Evolutionary conservation across 2,329 filamentous ascomycete genomes (phyloP).

Genomic region (Blastomyces percursus): DNA sequence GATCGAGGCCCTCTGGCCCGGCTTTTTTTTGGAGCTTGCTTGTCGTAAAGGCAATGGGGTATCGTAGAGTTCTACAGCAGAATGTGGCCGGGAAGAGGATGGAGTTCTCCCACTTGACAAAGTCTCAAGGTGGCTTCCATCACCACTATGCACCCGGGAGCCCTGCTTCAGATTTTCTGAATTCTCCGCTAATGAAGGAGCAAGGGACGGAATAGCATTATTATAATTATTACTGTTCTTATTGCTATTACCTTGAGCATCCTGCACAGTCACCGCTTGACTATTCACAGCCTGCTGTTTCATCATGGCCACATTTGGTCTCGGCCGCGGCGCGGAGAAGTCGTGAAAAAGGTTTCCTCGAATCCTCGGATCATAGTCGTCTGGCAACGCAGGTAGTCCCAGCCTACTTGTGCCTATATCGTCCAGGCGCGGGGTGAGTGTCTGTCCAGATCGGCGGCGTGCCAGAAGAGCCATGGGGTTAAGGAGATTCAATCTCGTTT

Average conservation of each 20-base stretch:
- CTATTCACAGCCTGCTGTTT: not conserved
- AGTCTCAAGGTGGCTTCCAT: conserved; percentile 22
- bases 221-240: not conserved
- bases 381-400: conserved; percentile 43
- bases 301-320: conserved; percentile 25
- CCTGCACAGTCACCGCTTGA: conserved; percentile 6
- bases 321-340: conserved; percentile 49
- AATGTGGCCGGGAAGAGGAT: conserved; percentile 20
- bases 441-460: conserved; percentile 45
- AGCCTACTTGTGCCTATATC: conserved; percentile 41
- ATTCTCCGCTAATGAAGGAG: conserved; percentile 51
- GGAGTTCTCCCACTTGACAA: conserved; percentile 32
- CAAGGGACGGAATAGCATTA: conserved; percentile 34
- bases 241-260: conserved; percentile 17
- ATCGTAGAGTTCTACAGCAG: conserved; percentile 34
- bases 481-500: conserved; percentile 44
- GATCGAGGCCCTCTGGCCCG: not conserved
- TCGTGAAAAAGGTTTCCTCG: conserved; percentile 54
- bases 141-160: conserved; percentile 29
- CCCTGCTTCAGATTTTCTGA: conserved; percentile 42
- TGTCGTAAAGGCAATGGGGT: conserved; percentile 31
- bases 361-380: conserved; percentile 53
- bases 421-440: conserved; percentile 38
- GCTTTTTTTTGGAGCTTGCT: conserved; percentile 18
- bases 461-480: conserved; percentile 53